These are phyloP conservation scores for Stachybotrys echinatus DNA, from an alignment of 2,329 filamentous ascomycete genomes.

Conservation along the genomic window DNA sequence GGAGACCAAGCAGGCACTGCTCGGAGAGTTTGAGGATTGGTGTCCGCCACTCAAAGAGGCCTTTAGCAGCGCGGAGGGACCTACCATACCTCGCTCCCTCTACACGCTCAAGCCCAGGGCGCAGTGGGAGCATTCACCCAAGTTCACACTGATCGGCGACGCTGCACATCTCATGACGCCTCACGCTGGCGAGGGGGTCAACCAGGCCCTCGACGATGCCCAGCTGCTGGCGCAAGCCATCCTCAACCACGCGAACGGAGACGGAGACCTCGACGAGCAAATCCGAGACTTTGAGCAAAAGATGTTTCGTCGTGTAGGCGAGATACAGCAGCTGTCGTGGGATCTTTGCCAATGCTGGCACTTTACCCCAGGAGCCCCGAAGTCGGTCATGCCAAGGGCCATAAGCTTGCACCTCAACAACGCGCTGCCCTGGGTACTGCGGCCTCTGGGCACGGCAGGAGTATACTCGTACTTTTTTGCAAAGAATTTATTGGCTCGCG, in stretches of 20 bases:
- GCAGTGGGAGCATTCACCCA: slow-evolving; percentile 39
- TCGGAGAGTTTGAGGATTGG: slow-evolving; percentile 34
- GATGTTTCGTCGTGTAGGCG: slow-evolving; percentile 31
- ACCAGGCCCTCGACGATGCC: slow-evolving; percentile 51
- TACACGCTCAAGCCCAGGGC: slow-evolving; percentile 48
- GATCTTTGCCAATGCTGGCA: slow-evolving; percentile 43
- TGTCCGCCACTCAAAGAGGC: slow-evolving; percentile 33
- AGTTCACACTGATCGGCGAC: slow-evolving; percentile 53
- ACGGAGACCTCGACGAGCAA: slow-evolving; percentile 23
- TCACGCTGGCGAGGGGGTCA: slow-evolving; percentile 55
- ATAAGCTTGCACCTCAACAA: slow-evolving; percentile 25
- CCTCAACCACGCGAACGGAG: slow-evolving; percentile 16
- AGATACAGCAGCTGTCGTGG: slow-evolving; percentile 34
- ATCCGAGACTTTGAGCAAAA: slow-evolving; percentile 28
- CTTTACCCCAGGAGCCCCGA: slow-evolving; percentile 39
- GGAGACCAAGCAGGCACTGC: slow-evolving; percentile 30
- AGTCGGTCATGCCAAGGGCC: slow-evolving; percentile 32
- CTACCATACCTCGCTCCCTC: slow-evolving; percentile 36
- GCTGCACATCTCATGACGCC: slow-evolving; percentile 56
- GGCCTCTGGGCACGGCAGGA: slow-evolving; percentile 21
- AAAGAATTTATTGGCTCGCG: slow-evolving; percentile 11
- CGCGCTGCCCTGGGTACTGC: slow-evolving; percentile 21
- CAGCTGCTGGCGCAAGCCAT: slow-evolving; percentile 41
- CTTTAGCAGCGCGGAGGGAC: slow-evolving; percentile 32
- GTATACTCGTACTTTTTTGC: slow-evolving; percentile 21